phyloP scores from a whole-genome alignment of 371 early-diverging fungal genomes.

The Chytridium lagenaria region DNA sequence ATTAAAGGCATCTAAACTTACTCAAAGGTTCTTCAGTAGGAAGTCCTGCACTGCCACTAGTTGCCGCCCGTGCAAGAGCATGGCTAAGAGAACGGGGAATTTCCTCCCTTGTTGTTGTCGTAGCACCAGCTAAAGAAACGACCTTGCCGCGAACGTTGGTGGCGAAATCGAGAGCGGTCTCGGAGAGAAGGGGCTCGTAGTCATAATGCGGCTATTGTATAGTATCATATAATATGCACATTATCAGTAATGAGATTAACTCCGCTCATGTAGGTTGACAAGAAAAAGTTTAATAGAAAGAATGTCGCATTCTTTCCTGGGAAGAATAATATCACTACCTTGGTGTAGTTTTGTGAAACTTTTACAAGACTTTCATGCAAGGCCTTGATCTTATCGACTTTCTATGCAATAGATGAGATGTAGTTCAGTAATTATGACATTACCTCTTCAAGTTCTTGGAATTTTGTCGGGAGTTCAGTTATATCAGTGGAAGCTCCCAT shows the following conservation, averaged over 20 bases:
- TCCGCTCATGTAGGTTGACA: too few species aligned
- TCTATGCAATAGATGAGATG: constrained; percentile 32
- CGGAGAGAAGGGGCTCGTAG: constrained; percentile 78
- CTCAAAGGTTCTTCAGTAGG: constrained; percentile 79
- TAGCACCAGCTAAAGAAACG: constrained; percentile 59
- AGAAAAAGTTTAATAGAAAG: neutral
- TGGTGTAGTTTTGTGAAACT: constrained; percentile 75
- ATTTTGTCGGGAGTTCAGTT: constrained; percentile 91
- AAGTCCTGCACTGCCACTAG: constrained; percentile 66
- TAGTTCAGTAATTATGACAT: neutral
- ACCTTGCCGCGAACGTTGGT: constrained; percentile 67
- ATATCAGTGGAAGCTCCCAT: constrained; percentile 78
- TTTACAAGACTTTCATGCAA: constrained; percentile 72
- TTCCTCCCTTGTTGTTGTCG: constrained; percentile 36
- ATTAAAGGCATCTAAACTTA: constrained; percentile 22
- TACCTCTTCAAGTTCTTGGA: constrained; percentile 71
- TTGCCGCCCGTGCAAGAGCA: constrained; percentile 74
- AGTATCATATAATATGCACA: too few species aligned
- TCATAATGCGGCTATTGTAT: constrained; percentile 73
- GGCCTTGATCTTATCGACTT: constrained; percentile 54
- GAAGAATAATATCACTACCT: constrained; percentile 38
- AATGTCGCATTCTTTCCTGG: neutral
- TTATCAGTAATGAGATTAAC: too few species aligned
- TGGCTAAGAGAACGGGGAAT: constrained; percentile 65
- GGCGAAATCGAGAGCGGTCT: constrained; percentile 70